phyloP scores from a whole-genome alignment of 441 rosid genomes.

The Adansonia grandidieri region DNA sequence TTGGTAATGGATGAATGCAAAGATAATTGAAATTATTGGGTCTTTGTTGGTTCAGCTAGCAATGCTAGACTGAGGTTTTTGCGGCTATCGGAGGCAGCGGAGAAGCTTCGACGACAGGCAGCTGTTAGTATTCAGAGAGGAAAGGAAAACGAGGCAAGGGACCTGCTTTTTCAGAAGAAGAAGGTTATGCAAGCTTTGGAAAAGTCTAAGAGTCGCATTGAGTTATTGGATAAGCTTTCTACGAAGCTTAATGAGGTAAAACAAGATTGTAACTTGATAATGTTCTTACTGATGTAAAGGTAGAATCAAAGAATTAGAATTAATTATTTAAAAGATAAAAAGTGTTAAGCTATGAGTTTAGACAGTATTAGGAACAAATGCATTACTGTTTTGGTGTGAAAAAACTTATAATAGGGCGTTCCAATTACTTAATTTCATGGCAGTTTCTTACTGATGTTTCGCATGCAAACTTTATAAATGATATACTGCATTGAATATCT shows the following conservation, averaged over 20 bases:
- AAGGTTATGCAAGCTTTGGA: slow-evolving; percentile 79
- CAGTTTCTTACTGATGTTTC: not conserved
- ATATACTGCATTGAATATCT: not conserved
- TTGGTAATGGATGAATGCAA: not conserved
- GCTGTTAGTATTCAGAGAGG: slow-evolving; percentile 61
- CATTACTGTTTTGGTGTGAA: not conserved
- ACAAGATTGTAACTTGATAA: not conserved
- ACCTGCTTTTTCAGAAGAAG: slow-evolving; percentile 78
- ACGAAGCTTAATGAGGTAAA: slow-evolving; percentile 74
- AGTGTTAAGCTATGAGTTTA: slow-evolving; percentile 5
- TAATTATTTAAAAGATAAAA: not conserved
- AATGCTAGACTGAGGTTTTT: slow-evolving; percentile 75
- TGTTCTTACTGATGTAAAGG: not conserved
- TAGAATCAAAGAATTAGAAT: slow-evolving; percentile 2
- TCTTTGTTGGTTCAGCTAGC: slow-evolving; percentile 52
- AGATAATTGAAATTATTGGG: not conserved
- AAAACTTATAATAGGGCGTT: not conserved
- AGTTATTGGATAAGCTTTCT: slow-evolving; percentile 66
- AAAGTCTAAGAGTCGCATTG: slow-evolving; percentile 71
- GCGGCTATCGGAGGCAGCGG: slow-evolving; percentile 80
- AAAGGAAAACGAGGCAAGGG: slow-evolving; percentile 76
- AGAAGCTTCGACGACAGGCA: slow-evolving; percentile 79
- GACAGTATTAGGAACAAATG: not conserved
- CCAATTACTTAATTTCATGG: not conserved
- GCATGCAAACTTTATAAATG: not conserved